phyloP scores from a whole-genome alignment of 306 rosid species.

The Medicago ruthenica region DNA sequence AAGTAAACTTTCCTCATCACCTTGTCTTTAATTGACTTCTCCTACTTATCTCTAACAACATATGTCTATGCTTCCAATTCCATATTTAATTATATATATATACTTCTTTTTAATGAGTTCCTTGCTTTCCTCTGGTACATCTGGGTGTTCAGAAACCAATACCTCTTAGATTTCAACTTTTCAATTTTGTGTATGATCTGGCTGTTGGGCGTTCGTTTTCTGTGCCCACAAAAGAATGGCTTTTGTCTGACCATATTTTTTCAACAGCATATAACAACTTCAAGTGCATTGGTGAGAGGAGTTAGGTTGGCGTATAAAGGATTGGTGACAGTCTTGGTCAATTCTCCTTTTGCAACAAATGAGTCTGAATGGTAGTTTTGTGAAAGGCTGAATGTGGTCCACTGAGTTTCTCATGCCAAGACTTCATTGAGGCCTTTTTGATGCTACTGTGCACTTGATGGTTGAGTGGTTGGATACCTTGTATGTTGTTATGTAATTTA shows the following conservation, averaged over 20 bases:
- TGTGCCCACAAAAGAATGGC: conserved; percentile 4
- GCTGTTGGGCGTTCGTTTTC: conserved; percentile 21
- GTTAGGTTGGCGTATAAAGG: conserved; percentile 5
- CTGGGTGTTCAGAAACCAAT: conserved; percentile 15
- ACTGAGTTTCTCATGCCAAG: conserved; percentile 21
- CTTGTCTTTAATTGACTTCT: neutral
- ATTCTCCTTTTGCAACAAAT: conserved; percentile 12
- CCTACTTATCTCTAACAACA: neutral
- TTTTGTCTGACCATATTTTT: neutral
- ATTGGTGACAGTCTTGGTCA: conserved; percentile 12
- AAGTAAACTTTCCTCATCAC: conserved; percentile 2
- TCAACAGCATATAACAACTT: conserved; percentile 12
- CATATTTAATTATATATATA: too few relatives aligned
- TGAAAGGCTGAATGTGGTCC: conserved; percentile 28
- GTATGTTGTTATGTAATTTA: neutral
- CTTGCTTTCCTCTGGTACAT: conserved; percentile 29
- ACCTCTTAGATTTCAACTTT: conserved; percentile 23
- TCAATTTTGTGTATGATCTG: neutral
- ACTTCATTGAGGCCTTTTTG: neutral
- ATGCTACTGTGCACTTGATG: neutral
- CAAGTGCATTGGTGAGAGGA: conserved; percentile 23
- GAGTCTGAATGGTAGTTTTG: conserved; percentile 3
- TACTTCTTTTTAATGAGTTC: conserved; percentile 21
- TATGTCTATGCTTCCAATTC: neutral
- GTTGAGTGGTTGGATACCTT: neutral